Evolutionary conservation across 768 basidiomycete species (phyloP).

Genomic region (Russula sp.): DNA sequence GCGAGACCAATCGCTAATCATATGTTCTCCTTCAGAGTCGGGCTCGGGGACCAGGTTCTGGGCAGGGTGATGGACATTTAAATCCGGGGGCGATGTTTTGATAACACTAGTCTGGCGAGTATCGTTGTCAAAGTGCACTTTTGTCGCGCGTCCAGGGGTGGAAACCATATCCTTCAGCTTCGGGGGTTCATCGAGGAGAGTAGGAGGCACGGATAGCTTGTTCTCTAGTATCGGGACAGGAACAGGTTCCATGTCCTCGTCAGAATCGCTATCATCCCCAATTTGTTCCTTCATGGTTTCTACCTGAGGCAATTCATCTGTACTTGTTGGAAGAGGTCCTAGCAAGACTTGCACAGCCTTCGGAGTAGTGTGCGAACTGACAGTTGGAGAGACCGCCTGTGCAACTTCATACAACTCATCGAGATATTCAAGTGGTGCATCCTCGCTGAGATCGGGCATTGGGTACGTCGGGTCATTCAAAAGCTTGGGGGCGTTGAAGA

Average conservation of each 20-base stretch:
- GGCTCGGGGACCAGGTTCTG: background rate
- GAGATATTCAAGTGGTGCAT: slow-evolving; percentile 16
- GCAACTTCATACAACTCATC: background rate
- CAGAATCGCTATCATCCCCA: slow-evolving; percentile 9
- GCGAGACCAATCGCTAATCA: slow-evolving; percentile 32
- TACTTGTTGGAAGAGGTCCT: background rate
- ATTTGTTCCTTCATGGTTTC: background rate
- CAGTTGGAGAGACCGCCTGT: background rate
- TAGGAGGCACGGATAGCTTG: background rate
- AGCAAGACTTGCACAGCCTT: background rate
- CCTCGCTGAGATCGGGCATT: background rate
- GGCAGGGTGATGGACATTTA: background rate
- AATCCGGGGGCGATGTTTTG: background rate
- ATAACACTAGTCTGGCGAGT: background rate
- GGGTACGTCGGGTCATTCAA: slow-evolving; percentile 19
- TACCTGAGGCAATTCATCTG: background rate
- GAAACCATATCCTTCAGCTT: background rate
- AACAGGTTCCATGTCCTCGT: slow-evolving; percentile 20
- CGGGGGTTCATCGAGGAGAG: background rate
- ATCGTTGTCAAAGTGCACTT: slow-evolving; percentile 10
- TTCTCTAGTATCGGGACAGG: background rate
- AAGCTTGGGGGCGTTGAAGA: slow-evolving; percentile 35
- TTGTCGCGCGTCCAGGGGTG: background rate
- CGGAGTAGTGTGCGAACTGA: background rate
- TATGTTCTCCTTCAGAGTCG: slow-evolving; percentile 23